Conservation (phyloP, 177 flowering plant species). For the Vitis hybrid region DNA sequence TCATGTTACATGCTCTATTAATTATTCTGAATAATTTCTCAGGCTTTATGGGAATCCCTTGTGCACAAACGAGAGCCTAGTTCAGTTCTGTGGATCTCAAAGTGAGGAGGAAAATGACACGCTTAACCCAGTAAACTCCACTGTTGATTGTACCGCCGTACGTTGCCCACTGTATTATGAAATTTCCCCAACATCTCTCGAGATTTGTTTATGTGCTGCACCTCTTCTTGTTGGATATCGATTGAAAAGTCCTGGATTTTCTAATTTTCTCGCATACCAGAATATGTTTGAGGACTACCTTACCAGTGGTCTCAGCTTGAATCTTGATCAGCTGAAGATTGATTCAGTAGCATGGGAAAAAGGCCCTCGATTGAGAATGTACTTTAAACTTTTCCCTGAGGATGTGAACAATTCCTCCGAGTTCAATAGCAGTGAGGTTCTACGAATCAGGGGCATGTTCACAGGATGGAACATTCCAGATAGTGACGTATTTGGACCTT, state of each 20-base stretch:
- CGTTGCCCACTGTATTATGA: constrained; percentile 69
- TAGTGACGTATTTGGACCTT: constrained; percentile 80
- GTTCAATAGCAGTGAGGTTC: constrained; percentile 72
- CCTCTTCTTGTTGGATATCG: constrained; percentile 81
- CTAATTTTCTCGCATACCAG: constrained; percentile 55
- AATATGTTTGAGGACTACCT: constrained; percentile 46
- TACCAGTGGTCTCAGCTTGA: constrained; percentile 49
- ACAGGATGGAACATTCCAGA: constrained; percentile 63
- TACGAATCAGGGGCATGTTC: constrained; percentile 51
- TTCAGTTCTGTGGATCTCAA: constrained; percentile 50
- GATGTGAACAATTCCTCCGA: constrained; percentile 16
- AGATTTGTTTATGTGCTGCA: constrained; percentile 66
- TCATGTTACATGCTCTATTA: not conserved
- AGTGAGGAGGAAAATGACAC: constrained; percentile 11
- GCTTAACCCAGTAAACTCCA: constrained; percentile 17
- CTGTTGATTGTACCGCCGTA: constrained; percentile 30
- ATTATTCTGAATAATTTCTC: constrained; percentile 14
- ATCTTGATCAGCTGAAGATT: constrained; percentile 55
- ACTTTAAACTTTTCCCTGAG: constrained; percentile 69
- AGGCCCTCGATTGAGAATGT: constrained; percentile 83
- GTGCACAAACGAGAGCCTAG: constrained; percentile 42
- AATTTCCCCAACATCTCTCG: constrained; percentile 48
- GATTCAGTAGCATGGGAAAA: constrained; percentile 56
- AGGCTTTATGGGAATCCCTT: constrained; percentile 91
- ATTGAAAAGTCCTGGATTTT: constrained; percentile 90